Conservation (phyloP, 202 grass and related monocot genomes). For the Cymbopogon flexuosus region DNA sequence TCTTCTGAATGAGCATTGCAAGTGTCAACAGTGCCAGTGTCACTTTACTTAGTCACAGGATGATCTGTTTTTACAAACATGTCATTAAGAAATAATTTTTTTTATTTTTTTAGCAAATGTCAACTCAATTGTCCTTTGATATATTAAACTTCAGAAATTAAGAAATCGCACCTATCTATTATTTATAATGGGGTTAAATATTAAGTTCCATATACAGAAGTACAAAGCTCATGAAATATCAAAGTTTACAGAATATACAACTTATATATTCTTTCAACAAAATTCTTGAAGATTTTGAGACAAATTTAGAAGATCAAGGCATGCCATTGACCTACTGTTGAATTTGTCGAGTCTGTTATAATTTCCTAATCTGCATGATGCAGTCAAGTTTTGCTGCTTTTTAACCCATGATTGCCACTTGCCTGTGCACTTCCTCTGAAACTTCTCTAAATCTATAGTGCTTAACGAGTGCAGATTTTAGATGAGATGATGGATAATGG, state of each 20-base stretch:
- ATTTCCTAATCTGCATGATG: background rate
- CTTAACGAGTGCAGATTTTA: constrained; percentile 53
- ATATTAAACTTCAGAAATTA: background rate
- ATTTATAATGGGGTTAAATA: background rate
- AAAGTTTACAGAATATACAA: background rate
- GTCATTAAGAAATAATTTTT: background rate
- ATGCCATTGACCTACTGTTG: background rate
- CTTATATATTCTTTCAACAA: background rate
- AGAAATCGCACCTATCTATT: background rate
- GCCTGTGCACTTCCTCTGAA: background rate
- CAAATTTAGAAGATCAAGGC: background rate
- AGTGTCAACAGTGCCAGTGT: background rate
- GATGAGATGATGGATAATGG: constrained; percentile 99
- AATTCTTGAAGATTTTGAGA: background rate
- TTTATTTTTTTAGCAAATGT: background rate
- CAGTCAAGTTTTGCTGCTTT: constrained; percentile 14
- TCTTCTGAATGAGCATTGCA: background rate
- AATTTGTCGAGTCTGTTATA: constrained; percentile 10
- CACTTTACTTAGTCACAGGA: background rate
- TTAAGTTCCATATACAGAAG: background rate
- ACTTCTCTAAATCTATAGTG: constrained; percentile 26
- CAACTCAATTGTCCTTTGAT: background rate
- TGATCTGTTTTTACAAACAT: background rate
- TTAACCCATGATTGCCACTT: background rate
- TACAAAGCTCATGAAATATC: constrained; percentile 1